A percentile compares a stretch with the other conserved stretches of the same genome.
Evolutionary conservation across 2,329 filamentous ascomycete genomes (phyloP).

Genomic region (Teratosphaeria zuluensis): DNA sequence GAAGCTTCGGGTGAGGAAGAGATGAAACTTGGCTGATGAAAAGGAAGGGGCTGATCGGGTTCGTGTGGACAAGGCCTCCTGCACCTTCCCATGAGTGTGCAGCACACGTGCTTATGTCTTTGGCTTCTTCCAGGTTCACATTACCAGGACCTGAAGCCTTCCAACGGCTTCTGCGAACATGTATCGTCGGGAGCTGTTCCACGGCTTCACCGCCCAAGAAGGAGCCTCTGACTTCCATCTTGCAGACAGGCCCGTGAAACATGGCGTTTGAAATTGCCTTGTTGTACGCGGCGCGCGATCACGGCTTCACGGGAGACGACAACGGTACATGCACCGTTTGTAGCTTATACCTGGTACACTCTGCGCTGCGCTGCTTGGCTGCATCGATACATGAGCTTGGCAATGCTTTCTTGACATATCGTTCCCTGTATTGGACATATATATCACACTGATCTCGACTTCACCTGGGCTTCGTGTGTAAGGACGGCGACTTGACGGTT

Average conservation of each 20-base stretch:
- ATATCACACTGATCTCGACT: neutral
- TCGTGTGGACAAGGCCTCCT: neutral
- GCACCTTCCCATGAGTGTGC: neutral
- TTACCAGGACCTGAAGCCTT: neutral
- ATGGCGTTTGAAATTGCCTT: neutral
- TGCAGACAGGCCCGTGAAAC: too few relatives aligned
- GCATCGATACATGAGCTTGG: neutral
- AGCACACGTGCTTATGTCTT: neutral
- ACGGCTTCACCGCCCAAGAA: neutral
- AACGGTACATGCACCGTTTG: neutral
- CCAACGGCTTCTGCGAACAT: neutral
- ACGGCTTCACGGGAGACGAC: neutral
- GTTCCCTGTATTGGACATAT: neutral
- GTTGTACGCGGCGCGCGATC: neutral
- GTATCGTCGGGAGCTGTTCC: neutral
- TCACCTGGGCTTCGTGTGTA: neutral
- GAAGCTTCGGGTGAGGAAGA: neutral
- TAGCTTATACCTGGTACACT: neutral
- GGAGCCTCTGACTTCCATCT: too few relatives aligned
- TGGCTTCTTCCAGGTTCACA: neutral
- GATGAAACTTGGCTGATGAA: neutral
- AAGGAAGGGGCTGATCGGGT: neutral
- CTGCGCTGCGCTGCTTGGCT: neutral
- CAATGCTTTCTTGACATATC: neutral
- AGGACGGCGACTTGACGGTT: neutral